These are phyloP conservation scores for Lipomyces kockii DNA, from an alignment of 805 yeast species.

Conservation along the genomic window DNA sequence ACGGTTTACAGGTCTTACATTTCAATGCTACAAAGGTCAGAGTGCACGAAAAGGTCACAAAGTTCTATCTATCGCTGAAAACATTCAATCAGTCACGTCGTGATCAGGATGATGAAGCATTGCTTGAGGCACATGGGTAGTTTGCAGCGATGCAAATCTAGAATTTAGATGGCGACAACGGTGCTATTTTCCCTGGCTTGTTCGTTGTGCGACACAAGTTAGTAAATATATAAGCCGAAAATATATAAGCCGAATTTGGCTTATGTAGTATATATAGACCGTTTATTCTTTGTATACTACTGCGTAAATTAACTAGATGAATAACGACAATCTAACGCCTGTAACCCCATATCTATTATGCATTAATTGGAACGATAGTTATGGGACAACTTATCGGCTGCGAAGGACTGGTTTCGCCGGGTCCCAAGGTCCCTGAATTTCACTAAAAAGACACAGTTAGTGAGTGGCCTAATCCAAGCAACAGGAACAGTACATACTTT, in stretches of 20 bases:
- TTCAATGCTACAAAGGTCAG: slow-evolving; percentile 67
- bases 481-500: slow-evolving; percentile 42
- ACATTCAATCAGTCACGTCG: neutral
- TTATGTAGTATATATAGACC: neutral
- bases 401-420: slow-evolving; percentile 71
- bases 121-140: slow-evolving; percentile 7
- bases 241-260: neutral
- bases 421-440: slow-evolving; percentile 93
- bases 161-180: neutral
- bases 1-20: slow-evolving; percentile 79
- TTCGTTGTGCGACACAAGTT: neutral
- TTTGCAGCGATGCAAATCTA: neutral
- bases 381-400: slow-evolving; percentile 8
- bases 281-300: neutral
- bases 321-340: neutral
- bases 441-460: slow-evolving; percentile 44
- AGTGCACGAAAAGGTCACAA: slow-evolving; percentile 71
- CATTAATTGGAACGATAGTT: neutral
- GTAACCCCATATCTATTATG: neutral
- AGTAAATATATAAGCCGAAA: neutral
- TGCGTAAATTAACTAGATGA: too few relatives aligned
- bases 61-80: slow-evolving; percentile 57
- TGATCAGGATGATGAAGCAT: slow-evolving; percentile 11
- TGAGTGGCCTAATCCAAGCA: neutral
- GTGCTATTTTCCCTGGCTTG: neutral